phyloP scores from a whole-genome alignment of 768 basidiomycete genomes.

The Cystobasidium tubakii region DNA sequence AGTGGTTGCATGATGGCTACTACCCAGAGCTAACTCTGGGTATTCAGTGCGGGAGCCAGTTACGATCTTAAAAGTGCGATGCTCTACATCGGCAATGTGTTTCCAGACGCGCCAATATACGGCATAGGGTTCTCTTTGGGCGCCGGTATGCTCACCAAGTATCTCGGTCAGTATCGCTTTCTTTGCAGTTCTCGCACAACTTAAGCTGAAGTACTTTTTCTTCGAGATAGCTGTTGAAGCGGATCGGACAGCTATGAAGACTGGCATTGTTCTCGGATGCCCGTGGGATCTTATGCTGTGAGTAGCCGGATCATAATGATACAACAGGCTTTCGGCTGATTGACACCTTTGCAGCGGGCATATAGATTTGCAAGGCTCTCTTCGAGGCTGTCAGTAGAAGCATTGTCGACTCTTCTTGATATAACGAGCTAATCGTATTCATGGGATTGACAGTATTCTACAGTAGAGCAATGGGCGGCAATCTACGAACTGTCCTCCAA shows the following conservation, averaged over 20 bases:
- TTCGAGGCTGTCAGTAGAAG: conserved; percentile 34
- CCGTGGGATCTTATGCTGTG: conserved; percentile 30
- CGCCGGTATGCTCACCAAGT: conserved; percentile 81
- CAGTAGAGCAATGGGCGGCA: conserved; percentile 59
- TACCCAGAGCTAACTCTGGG: background rate
- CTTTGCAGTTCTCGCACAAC: conserved; percentile 46
- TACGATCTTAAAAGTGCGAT: conserved; percentile 79
- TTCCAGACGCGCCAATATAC: conserved; percentile 72
- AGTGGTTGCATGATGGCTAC: background rate
- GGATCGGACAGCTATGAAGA: conserved; percentile 22
- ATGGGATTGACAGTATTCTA: conserved; percentile 52
- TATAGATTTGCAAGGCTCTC: conserved; percentile 29
- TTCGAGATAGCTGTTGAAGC: background rate
- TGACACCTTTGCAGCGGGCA: conserved; percentile 47
- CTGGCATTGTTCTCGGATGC: background rate
- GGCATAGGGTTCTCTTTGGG: conserved; percentile 92
- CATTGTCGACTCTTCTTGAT: too few relatives aligned
- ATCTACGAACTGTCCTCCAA: conserved; percentile 52
- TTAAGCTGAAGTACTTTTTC: conserved; percentile 18
- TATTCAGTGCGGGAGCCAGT: conserved; percentile 69
- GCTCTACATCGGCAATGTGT: conserved; percentile 64
- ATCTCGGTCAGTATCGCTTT: conserved; percentile 67
- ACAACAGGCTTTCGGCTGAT: background rate
- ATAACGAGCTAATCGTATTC: too few relatives aligned
- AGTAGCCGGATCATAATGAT: background rate